Evolutionary conservation across 176 grass and related monocot genomes (phyloP), one percentile per base, ranked within the genome.

Genomic region (Olyra latifolia): DNA sequence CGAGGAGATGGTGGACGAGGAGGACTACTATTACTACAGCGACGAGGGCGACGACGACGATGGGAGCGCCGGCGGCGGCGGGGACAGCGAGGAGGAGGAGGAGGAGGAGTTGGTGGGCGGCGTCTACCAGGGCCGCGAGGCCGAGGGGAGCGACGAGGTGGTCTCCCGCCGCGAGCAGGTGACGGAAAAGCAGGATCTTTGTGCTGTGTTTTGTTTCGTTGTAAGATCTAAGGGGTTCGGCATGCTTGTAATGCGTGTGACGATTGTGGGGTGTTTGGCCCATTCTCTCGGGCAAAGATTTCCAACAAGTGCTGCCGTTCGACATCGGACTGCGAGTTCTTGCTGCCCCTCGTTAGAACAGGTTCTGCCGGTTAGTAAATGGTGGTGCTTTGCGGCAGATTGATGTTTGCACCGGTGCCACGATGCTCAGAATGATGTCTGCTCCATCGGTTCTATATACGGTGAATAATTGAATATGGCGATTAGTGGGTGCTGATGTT

Each of bases 81-180:
- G 32, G 0, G 54, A n/a, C 3, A 60, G 61, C 43, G 57, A 38
- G 3, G 82, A 81, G 1, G 84, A 57, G 23, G 57, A 38, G 3
- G 82, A 81, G 0, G 84, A 57, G 23, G 92, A 75, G 45, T 69
- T 87, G 45, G 65, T 72, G 67, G 80, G 58, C n/a, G 87, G 61
- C 40, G 87, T 86, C 72, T 62, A 80, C 60, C 87, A 92, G 46
- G 92, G 89, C 45, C 76, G 72, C 23, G 89, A 91, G 79, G 88
- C 88, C 15, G 88, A 92, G 46, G 95, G 89, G 44, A 82, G 54
- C 76, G 89, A 94, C 7, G 80, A 84, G 44, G 66, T 86, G 28
- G 74, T 70, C 20, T 79, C 84, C 15, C 67, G 40, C 45, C 91
- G 87, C 27, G 87, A 97, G 90, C 84, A 94, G 94, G 94, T 97